Evolutionary conservation across 805 yeast genomes (phyloP).

Genomic region (Yamadazyma sp.): DNA sequence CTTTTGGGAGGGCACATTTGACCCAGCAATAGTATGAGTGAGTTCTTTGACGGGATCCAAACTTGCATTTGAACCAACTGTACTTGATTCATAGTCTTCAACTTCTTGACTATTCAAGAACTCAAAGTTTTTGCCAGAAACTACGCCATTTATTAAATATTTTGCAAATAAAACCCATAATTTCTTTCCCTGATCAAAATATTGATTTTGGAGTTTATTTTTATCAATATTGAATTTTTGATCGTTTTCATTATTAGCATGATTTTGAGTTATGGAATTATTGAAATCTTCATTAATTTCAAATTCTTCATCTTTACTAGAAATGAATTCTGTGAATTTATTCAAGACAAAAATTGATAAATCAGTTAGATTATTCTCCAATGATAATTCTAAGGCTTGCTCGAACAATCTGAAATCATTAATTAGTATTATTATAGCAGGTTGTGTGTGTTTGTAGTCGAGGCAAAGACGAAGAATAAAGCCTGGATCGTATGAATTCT

Average conservation of each 20-base stretch:
- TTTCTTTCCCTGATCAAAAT: slow-evolving; percentile 51
- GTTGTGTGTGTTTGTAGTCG: slow-evolving; percentile 51
- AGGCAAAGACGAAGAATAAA: slow-evolving; percentile 74
- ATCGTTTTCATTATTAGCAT: slow-evolving; percentile 39
- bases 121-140: slow-evolving; percentile 17
- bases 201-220: slow-evolving; percentile 32
- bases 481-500: slow-evolving; percentile 56
- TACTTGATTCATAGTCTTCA: neutral
- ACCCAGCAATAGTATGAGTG: slow-evolving; percentile 7
- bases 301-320: slow-evolving; percentile 9
- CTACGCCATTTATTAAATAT: slow-evolving; percentile 39
- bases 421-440: slow-evolving; percentile 75
- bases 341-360: slow-evolving; percentile 42
- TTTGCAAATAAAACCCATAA: slow-evolving; percentile 70
- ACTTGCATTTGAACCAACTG: neutral
- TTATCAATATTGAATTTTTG: slow-evolving; percentile 25
- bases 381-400: slow-evolving; percentile 76
- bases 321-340: slow-evolving; percentile 25
- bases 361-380: slow-evolving; percentile 56
- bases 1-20: neutral
- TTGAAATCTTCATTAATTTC: slow-evolving; percentile 5
- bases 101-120: slow-evolving; percentile 10
- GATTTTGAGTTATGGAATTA: neutral
- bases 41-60: slow-evolving; percentile 12
- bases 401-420: slow-evolving; percentile 63